Conservation (phyloP, 257 asterid genomes). For the Penstemon eatonii region DNA sequence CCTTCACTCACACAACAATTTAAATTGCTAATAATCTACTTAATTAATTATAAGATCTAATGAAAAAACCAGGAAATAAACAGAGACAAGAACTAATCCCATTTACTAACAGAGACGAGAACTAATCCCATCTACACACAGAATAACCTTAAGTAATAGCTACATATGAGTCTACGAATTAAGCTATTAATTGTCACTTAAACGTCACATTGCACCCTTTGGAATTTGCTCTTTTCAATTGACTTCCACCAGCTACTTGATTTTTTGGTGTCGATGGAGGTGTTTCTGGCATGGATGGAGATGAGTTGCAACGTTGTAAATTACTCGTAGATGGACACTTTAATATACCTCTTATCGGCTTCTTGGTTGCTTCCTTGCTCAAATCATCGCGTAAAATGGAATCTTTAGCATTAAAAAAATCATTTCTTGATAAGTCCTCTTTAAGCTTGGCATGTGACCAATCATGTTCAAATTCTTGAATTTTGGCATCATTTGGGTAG, state of each 20-base stretch:
- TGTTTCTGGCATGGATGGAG: slow-evolving; percentile 23
- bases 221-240: slow-evolving; percentile 63
- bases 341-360: slow-evolving; percentile 62
- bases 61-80: slow-evolving; percentile 12
- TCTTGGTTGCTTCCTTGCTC: slow-evolving; percentile 27
- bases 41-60: slow-evolving; percentile 6
- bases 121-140: slow-evolving; percentile 1
- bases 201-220: slow-evolving; percentile 72
- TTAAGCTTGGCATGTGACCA: too few relatives aligned
- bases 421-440: neutral
- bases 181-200: slow-evolving; percentile 22
- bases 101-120: neutral
- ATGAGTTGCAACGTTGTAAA: slow-evolving; percentile 19
- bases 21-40: slow-evolving; percentile 28
- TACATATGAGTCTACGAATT: too few relatives aligned
- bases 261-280: slow-evolving; percentile 27
- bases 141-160: neutral
- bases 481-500: too few relatives aligned
- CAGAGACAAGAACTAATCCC: neutral
- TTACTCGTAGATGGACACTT: slow-evolving; percentile 45
- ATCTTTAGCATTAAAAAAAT: neutral
- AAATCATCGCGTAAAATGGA: slow-evolving; percentile 24
- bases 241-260: neutral
- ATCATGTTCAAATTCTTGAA: too few relatives aligned
- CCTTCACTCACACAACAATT: slow-evolving; percentile 20